Conservation (phyloP, 805 yeast genomes). For the Suhomyces pyralidae region DNA sequence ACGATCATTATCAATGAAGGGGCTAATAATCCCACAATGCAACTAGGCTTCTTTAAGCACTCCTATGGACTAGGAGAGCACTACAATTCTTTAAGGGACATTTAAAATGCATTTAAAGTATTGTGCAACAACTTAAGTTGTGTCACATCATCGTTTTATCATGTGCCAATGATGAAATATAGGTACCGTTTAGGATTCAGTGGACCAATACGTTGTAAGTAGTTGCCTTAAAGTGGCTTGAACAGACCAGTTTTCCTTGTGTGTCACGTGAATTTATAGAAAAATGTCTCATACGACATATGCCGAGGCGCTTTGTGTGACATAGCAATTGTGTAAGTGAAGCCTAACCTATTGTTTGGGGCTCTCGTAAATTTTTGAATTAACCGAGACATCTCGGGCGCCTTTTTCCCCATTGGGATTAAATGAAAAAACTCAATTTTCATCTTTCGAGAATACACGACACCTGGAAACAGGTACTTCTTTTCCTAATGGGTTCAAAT, state of each 20-base stretch:
- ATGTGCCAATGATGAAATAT: not conserved
- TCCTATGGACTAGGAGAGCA: slow-evolving; percentile 92
- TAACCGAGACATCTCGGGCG: not conserved
- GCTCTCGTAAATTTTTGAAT: not conserved
- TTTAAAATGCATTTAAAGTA: not conserved
- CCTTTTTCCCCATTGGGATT: not conserved
- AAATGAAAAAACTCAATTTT: not conserved
- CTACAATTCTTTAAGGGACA: slow-evolving; percentile 63
- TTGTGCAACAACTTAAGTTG: not conserved
- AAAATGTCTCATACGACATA: slow-evolving; percentile 3
- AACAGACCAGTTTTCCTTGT: not conserved
- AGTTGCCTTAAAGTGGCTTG: not conserved
- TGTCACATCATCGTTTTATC: not conserved
- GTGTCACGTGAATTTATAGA: slow-evolving; percentile 5
- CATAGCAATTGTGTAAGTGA: not conserved
- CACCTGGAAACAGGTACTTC: not conserved
- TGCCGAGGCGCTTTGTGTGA: not conserved
- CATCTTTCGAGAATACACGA: not conserved
- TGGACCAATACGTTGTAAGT: not conserved
- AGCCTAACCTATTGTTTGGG: not conserved
- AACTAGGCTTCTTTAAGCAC: slow-evolving; percentile 79
- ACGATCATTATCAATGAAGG: slow-evolving; percentile 61
- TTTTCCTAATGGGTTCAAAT: not conserved
- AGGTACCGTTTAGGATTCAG: not conserved
- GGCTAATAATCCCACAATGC: slow-evolving; percentile 50